Base-by-base conservation (phyloP, 805 yeast genomes). In the Sugiyamaella boreocaroliniensis region DNA sequence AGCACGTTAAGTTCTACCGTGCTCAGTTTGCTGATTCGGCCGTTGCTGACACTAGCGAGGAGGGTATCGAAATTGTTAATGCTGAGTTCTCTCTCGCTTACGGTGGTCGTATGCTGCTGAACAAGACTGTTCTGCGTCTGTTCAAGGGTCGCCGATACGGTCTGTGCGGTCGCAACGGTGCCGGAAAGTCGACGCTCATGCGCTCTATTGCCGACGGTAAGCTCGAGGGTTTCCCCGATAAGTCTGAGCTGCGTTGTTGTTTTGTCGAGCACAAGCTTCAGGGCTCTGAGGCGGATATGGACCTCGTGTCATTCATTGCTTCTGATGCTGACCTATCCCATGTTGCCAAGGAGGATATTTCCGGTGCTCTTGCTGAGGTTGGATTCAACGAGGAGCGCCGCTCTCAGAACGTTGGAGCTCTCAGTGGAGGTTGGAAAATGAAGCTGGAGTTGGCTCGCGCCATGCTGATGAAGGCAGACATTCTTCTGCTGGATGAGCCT, bases 391-490 rank as follows among this genome's bases (percentile, higher is more conserved):
- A 85, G 52, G 92, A 84, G 66, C 83, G 97, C 75, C 80, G 95
- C 68, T 79, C 80, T 29, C 97, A 90, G 73, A 80, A 87, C 46
- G 97, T 93, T 53, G 97, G 97, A 41, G 87, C 97, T 1, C 76
- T 92, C 55, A 88, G 97, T 44, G 99, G 99, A 71, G 99, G 99
- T 71, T 92, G 99, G 99, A 93, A 93, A 74, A 92, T 92, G 99
- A 92, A 92, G 74, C 79, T 92, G 61, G 98, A 90, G 73, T 77
- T 92, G 65, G 99, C 98, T n/a, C 85, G 97, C 75, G 99, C 98
- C 40, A 90, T 92, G 97, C 76, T 92, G 62, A 87, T 89, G 89
- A 89, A 84, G 71, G 99, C 98, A 37, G 99, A 92, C 72, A 90
- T 92, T 52, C 78, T 92, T 64, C 76, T 92, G 62, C 78, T 92